These are phyloP conservation scores for Pilaira anomala DNA, from an alignment of 192 early-diverging fungal species.

Conservation along the genomic window DNA sequence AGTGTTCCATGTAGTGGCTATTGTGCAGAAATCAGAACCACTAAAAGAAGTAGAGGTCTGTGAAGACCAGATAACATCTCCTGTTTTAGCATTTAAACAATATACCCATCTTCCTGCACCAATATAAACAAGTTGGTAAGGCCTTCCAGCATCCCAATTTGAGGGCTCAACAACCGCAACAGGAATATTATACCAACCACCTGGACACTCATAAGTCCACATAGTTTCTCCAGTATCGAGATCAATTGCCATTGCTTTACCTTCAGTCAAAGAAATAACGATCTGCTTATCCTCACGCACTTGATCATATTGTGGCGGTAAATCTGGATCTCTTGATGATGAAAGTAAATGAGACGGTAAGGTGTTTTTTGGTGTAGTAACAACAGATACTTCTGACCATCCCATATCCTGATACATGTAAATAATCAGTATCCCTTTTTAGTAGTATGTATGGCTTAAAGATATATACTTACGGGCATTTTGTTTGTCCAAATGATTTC, in stretches of 20 bases:
- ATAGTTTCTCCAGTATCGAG: conserved; percentile 7
- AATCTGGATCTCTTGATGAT: too few relatives aligned
- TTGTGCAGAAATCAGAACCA: conserved; percentile 4
- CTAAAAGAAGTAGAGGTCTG: background rate
- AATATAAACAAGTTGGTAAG: conserved; percentile 11
- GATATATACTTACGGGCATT: conserved; percentile 20
- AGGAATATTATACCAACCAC: conserved; percentile 21
- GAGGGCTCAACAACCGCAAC: conserved; percentile 11
- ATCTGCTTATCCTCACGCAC: background rate
- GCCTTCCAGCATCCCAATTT: background rate
- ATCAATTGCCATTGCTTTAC: conserved; percentile 24
- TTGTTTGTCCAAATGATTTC: conserved; percentile 19
- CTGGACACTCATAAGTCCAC: conserved; percentile 25
- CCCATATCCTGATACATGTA: conserved; percentile 23
- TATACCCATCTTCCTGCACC: conserved; percentile 20
- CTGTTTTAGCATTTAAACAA: conserved; percentile 11
- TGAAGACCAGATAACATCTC: conserved; percentile 9
- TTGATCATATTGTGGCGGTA: background rate
- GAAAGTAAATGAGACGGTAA: too few relatives aligned
- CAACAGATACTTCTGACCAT: conserved; percentile 16
- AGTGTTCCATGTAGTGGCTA: conserved; percentile 22
- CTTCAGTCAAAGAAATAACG: conserved; percentile 10
- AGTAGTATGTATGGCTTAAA: background rate
- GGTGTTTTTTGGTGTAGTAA: conserved; percentile 11
- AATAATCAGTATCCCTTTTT: background rate